Conservation (phyloP, 129 eudicot species). For the Cynara cardunculus region DNA sequence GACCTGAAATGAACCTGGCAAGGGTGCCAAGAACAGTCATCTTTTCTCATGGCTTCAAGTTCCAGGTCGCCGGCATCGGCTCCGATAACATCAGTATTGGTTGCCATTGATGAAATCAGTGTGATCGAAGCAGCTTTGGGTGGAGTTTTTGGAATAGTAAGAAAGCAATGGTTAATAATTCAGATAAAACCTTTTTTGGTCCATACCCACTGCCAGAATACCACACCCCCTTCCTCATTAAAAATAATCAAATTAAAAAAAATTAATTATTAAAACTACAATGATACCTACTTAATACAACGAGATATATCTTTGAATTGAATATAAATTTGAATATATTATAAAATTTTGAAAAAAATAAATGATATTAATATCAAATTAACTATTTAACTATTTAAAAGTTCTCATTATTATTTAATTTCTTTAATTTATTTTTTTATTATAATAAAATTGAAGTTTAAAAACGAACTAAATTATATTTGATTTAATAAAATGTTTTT, state of each 20-base stretch:
- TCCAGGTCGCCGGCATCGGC: conserved; percentile 33
- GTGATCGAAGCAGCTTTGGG: conserved; percentile 14
- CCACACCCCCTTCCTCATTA: not conserved
- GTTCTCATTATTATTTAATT: no score
- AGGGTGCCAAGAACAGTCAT: conserved; percentile 61
- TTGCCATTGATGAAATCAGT: conserved; percentile 23
- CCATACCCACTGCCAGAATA: not conserved
- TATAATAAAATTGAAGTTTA: no score
- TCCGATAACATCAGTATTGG: conserved; percentile 1
- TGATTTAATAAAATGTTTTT: no score
- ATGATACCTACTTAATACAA: no score
- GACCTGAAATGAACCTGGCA: conserved; percentile 58
- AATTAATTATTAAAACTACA: no score
- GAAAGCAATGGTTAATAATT: conserved; percentile 9
- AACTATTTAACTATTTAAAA: no score
- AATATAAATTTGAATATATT: no score
- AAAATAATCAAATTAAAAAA: not conserved
- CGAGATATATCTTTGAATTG: no score
- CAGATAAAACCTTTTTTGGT: conserved; percentile 13
- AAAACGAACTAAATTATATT: no score
- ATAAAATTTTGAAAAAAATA: no score
- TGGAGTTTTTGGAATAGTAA: conserved; percentile 7
- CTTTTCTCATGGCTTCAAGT: conserved; percentile 61
- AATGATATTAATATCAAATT: no score
- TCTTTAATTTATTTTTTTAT: no score